Conservation (phyloP, 352 stramenopile genomes). For the Aphanomyces invadans region DNA sequence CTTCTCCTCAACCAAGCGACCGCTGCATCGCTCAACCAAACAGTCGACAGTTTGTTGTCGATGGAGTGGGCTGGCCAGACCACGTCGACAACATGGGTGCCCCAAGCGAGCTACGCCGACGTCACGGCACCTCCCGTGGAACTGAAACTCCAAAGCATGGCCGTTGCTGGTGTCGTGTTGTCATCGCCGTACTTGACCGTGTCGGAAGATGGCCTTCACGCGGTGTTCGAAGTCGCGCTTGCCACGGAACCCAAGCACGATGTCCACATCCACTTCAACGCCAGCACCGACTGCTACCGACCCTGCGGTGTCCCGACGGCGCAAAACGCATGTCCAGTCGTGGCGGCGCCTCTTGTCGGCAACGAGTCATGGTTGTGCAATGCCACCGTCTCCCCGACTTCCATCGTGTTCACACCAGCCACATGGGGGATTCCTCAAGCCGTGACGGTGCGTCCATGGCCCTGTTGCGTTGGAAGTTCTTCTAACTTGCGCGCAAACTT, state of each 20-base stretch:
- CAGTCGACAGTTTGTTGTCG: background rate
- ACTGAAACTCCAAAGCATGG: constrained; percentile 40
- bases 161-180: constrained; percentile 55
- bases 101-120: background rate
- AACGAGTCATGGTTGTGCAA: constrained; percentile 44
- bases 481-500: too few species aligned
- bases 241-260: constrained; percentile 50
- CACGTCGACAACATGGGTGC: background rate
- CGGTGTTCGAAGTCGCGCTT: constrained; percentile 66
- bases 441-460: constrained; percentile 28
- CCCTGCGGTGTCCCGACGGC: constrained; percentile 29
- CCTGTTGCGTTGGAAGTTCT: too few species aligned
- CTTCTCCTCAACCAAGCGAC: constrained; percentile 15
- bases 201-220: constrained; percentile 53
- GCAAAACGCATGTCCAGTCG: constrained; percentile 32
- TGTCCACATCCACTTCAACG: constrained; percentile 41
- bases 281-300: constrained; percentile 51
- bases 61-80: background rate
- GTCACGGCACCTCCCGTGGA: constrained; percentile 26
- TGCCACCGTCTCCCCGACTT: constrained; percentile 43
- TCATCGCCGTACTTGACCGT: constrained; percentile 54
- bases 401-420: constrained; percentile 38
- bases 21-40: background rate
- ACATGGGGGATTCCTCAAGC: constrained; percentile 62
- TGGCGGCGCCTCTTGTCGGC: constrained; percentile 7